These are phyloP conservation scores for Vachellia collinsii DNA, from an alignment of 306 rosid species.

Conservation along the genomic window DNA sequence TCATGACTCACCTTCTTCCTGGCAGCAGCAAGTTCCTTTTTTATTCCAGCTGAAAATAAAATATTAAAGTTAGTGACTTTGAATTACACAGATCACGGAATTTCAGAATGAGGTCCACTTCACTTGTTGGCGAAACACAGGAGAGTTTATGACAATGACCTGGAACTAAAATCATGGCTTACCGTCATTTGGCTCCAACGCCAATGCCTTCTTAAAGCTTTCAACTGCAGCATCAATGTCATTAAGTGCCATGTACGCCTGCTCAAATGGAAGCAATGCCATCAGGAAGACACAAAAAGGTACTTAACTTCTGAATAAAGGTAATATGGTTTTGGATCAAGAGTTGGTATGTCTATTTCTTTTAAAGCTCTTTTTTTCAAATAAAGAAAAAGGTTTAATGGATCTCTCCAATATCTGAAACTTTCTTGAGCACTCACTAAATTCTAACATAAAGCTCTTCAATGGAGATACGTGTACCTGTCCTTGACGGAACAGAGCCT, in stretches of 20 bases:
- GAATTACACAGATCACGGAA: background rate
- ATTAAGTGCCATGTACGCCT: conserved; percentile 84
- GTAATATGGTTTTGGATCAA: background rate
- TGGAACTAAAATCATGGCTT: conserved; percentile 33
- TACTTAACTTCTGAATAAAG: background rate
- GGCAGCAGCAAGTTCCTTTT: conserved; percentile 74
- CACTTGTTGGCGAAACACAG: background rate
- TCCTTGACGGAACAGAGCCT: conserved; percentile 96
- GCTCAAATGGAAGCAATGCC: conserved; percentile 33
- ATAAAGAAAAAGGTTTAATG: background rate
- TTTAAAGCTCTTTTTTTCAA: background rate
- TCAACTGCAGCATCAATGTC: conserved; percentile 90
- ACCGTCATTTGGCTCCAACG: conserved; percentile 93
- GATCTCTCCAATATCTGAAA: background rate
- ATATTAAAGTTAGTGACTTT: conserved; percentile 18
- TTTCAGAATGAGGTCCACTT: background rate
- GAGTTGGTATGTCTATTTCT: background rate
- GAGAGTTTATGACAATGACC: conserved; percentile 13
- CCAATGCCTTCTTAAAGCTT: conserved; percentile 78
- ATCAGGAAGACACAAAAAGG: background rate
- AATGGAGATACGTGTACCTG: conserved; percentile 62
- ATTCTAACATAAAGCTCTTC: background rate
- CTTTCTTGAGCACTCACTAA: background rate
- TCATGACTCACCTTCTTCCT: conserved; percentile 63
- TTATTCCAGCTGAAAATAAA: conserved; percentile 72